Percentiles rank a stretch among this genome's conserved stretches.
phyloP scores from a whole-genome alignment of 2,329 filamentous ascomycete species.

The Ophiostoma tasmaniense region DNA sequence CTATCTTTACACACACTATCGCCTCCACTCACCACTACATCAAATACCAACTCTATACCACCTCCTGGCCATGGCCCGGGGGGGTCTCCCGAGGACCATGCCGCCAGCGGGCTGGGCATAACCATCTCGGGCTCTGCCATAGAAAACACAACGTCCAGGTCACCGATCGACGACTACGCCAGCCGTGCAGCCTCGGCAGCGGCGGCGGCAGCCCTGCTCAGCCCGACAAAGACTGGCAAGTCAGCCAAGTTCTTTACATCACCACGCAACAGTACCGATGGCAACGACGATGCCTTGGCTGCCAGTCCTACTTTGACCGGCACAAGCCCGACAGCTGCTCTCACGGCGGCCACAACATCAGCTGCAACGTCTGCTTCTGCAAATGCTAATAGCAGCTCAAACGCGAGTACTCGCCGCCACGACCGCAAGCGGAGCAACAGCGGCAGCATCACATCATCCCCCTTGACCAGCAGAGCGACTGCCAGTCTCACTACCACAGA shows the following conservation, averaged over 20 bases:
- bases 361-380: conserved; percentile 16
- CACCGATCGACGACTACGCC: conserved; percentile 40
- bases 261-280: not conserved
- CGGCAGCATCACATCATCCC: conserved; percentile 9
- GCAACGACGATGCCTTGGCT: conserved; percentile 12
- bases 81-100: not conserved
- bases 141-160: conserved; percentile 30
- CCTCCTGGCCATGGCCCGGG: not conserved
- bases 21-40: not conserved
- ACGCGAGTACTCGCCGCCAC: conserved; percentile 16
- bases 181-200: conserved; percentile 24
- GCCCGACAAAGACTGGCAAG: conserved; percentile 15
- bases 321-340: not conserved
- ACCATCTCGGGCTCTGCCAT: conserved; percentile 32
- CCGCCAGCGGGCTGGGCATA: conserved; percentile 35
- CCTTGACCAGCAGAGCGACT: conserved; percentile 7
- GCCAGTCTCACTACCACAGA: conserved; percentile 13
- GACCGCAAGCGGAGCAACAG: conserved; percentile 10
- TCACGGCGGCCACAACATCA: conserved; percentile 14
- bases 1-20: not conserved
- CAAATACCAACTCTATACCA: not conserved
- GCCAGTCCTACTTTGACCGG: not conserved
- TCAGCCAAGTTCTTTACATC: conserved; percentile 7
- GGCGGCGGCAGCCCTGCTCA: conserved; percentile 10
- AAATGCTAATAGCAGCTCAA: too few species aligned